A percentile compares a stretch with the other conserved stretches of the same genome.
Conservation (phyloP, 1,284 basidiomycete genomes). For the Ganoderma resinaceum region DNA sequence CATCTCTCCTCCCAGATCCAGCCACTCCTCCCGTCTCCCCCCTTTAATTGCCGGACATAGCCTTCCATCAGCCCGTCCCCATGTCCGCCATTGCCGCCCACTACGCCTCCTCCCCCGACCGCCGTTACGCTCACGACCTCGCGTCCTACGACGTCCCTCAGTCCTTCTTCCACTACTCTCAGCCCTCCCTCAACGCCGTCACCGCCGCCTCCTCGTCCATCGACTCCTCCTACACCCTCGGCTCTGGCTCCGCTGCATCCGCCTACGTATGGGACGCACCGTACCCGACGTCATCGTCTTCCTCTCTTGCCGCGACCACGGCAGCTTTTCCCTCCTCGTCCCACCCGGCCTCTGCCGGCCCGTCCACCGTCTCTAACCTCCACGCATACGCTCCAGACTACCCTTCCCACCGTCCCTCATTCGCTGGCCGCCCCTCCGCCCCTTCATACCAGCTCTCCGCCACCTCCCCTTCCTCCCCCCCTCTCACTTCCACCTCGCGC, state of each 20-base stretch:
- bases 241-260: conserved; percentile 3
- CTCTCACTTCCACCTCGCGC: conserved; percentile 18
- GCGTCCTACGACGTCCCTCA: conserved; percentile 23
- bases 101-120: conserved; percentile 22
- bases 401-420: conserved; percentile 14
- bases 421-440: conserved; percentile 7
- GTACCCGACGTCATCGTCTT: conserved; percentile 19
- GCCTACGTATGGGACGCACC: conserved; percentile 27
- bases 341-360: conserved; percentile 18
- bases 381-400: conserved; percentile 9
- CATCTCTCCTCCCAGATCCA: conserved; percentile 16
- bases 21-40: conserved; percentile 9
- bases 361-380: conserved; percentile 15
- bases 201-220: conserved; percentile 14
- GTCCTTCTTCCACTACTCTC: conserved; percentile 27
- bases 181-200: conserved; percentile 26
- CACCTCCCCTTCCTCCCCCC: conserved; percentile 15
- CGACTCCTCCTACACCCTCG: conserved; percentile 15
- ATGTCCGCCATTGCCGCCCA: conserved; percentile 32
- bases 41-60: conserved; percentile 23
- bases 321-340: conserved; percentile 18
- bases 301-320: conserved; percentile 19
- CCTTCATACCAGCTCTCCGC: conserved; percentile 12
- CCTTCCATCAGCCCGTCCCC: conserved; percentile 20
- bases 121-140: conserved; percentile 21